Conservation (phyloP, 2,329 filamentous ascomycete species). For the Trichoderma breve region DNA sequence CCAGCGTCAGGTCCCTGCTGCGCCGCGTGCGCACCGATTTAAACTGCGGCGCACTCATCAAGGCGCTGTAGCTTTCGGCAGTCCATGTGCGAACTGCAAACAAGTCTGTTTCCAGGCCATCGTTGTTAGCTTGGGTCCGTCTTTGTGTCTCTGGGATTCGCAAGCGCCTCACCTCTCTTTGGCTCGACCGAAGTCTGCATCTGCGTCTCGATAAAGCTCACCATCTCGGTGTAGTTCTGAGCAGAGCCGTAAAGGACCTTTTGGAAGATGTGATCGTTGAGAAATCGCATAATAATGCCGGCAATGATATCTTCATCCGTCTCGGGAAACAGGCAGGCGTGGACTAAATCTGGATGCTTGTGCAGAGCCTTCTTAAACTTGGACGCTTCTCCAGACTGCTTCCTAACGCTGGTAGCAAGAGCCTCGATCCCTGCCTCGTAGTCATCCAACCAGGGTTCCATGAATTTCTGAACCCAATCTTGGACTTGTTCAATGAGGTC, state of each 20-base stretch:
- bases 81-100: conserved; percentile 39
- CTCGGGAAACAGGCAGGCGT: conserved; percentile 35
- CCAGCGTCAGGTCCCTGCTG: conserved; percentile 29
- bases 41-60: conserved; percentile 35
- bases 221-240: conserved; percentile 26
- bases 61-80: conserved; percentile 38
- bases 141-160: no score
- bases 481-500: conserved; percentile 34
- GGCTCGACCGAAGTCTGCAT: conserved; percentile 38
- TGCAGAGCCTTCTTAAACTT: conserved; percentile 30
- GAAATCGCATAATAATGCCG: conserved; percentile 36
- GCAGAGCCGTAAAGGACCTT: conserved; percentile 32
- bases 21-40: conserved; percentile 25
- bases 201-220: conserved; percentile 35
- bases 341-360: conserved; percentile 33
- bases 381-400: conserved; percentile 27
- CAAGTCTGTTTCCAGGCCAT: conserved; percentile 29
- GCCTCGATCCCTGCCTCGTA: conserved; percentile 27
- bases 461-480: conserved; percentile 39
- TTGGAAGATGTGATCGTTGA: conserved; percentile 38
- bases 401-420: conserved; percentile 25
- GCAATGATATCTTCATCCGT: conserved; percentile 39
- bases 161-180: conserved; percentile 34
- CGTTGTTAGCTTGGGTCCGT: background rate
- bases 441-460: conserved; percentile 33